A percentile compares a stretch with the other conserved stretches of the same genome.
Conservation (phyloP, 139 green algal species). For the Tetraselmis striata region DNA sequence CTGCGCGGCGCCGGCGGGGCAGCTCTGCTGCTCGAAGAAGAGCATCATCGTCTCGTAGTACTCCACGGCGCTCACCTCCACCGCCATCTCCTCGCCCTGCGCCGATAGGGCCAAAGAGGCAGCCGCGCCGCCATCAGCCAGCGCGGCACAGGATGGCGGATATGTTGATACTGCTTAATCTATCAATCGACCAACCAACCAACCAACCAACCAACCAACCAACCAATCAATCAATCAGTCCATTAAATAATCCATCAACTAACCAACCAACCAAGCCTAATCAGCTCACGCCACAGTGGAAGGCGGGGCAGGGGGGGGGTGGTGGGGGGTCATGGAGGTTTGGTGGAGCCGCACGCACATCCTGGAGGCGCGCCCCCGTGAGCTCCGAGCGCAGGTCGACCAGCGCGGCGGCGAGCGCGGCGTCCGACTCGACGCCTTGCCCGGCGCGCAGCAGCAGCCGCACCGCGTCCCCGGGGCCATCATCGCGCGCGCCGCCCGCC, state of each 20-base stretch:
- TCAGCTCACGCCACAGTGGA: too few species aligned
- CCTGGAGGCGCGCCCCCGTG: neutral
- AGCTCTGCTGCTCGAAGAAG: conserved; percentile 14
- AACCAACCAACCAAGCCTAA: too few species aligned
- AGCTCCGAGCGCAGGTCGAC: neutral
- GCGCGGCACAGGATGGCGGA: too few species aligned
- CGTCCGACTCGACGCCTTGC: neutral
- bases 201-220: too few species aligned
- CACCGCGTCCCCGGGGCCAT: neutral
- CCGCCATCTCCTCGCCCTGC: neutral
- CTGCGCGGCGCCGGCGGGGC: neutral
- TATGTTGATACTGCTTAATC: too few species aligned
- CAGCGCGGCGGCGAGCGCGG: neutral
- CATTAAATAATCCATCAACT: too few species aligned
- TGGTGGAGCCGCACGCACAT: neutral
- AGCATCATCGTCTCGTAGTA: conserved; percentile 20
- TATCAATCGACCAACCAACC: too few species aligned
- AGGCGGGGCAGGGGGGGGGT: too few species aligned
- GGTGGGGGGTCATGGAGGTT: too few species aligned
- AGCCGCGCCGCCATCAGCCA: neutral
- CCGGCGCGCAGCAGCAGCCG: neutral
- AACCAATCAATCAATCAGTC: too few species aligned
- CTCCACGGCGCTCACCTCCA: too few species aligned
- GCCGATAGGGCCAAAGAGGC: too few species aligned
- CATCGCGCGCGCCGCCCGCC: neutral